Conservation (phyloP, 495 filamentous ascomycete species). For the Rhypophila decipiens region DNA sequence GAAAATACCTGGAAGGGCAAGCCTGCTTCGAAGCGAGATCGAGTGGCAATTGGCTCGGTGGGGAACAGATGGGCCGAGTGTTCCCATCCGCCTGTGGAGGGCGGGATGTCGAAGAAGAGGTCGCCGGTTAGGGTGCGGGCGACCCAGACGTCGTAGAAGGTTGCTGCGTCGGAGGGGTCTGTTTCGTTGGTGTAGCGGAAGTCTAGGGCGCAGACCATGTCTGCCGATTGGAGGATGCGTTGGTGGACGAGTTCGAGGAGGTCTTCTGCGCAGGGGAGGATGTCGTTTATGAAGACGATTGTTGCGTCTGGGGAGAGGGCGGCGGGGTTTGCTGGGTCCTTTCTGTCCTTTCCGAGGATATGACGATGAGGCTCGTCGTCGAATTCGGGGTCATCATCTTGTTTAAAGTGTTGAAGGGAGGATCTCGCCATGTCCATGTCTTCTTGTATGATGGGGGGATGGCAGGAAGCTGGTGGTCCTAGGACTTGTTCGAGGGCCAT, state of each 20-base stretch:
- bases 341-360: slow-evolving; percentile 5
- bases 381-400: not conserved
- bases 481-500: slow-evolving; percentile 35
- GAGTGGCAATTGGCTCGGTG: slow-evolving; percentile 25
- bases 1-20: slow-evolving; percentile 49
- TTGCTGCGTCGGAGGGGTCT: slow-evolving; percentile 24
- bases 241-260: slow-evolving; percentile 48
- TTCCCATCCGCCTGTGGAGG: slow-evolving; percentile 34
- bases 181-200: slow-evolving; percentile 35
- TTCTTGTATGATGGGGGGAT: too few relatives aligned
- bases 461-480: too few relatives aligned
- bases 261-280: slow-evolving; percentile 45
- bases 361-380: slow-evolving; percentile 8
- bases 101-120: slow-evolving; percentile 43
- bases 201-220: slow-evolving; percentile 51
- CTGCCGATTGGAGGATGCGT: slow-evolving; percentile 32
- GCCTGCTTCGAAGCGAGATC: slow-evolving; percentile 14
- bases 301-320: slow-evolving; percentile 27
- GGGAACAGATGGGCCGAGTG: slow-evolving; percentile 41
- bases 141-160: slow-evolving; percentile 49
- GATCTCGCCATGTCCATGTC: too few relatives aligned
- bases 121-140: slow-evolving; percentile 44
- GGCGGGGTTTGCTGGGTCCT: too few relatives aligned
- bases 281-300: slow-evolving; percentile 46
- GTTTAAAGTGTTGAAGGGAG: not conserved